Evolutionary conservation across 306 rosid genomes (phyloP), one percentile per base, ranked within the genome.

Genomic region (Cicer arietinum): DNA sequence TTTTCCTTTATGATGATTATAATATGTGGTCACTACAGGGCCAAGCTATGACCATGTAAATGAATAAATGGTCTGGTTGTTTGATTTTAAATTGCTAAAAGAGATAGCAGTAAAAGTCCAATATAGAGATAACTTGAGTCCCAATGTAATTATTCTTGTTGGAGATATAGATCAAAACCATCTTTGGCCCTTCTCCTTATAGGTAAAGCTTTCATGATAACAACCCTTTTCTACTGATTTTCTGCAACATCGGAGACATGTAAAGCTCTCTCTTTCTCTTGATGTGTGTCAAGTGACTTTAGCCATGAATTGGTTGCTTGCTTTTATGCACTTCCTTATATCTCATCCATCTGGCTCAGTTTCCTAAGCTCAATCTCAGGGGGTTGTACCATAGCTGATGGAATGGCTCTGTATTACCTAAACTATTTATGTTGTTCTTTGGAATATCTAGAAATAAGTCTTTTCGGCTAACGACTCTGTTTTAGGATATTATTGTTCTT

Each of bases 71-170:
- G 65, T 22, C 65, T 59, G 14, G 76, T 57, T 66, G 70, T 40
- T 51, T 46, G 66, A 50, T 67, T 22, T 78, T 46, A 57, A 60
- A 54, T 42, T 68, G 67, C 73, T 75, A 68, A 74, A 39, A 64
- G 72, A 46, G 44, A 64, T 56, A 35, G 39, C 46, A 57, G 37
- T 44, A 72, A 57, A 51, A 37, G 50, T 50, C 41, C 59, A 56
- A 46, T 71, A 53, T 39, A 52, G 46, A 69, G 37, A 35, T 62
- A 43, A 7, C 37, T 17, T 65, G 70, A 17, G 70, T 43, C 10
- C 16, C 51, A 43, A 65, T 43, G 52, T 65, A 42, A 43, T 18
- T 43, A 16, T 65, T 65, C 52, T 65, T 65, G 70, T 63, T 65
- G 9, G 70, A 65, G 70, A 42, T 65, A 47, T 43, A 43, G 52